phyloP scores from a whole-genome alignment of 192 early-diverging fungal species.

The Powellomyces hirtus region DNA sequence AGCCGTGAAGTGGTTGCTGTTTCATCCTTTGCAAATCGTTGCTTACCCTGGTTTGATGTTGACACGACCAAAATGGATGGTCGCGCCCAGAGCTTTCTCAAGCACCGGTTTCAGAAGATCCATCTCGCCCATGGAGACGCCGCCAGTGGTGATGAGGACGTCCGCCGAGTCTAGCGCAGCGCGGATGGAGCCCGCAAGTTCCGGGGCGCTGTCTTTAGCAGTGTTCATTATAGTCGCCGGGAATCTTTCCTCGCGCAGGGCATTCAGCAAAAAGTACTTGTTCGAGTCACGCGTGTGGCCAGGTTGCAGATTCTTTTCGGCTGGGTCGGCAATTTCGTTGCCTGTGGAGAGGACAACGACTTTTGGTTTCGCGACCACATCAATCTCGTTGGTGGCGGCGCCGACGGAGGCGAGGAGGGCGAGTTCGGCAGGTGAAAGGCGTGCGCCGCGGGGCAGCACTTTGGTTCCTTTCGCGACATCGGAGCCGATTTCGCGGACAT shows the following conservation, averaged over 20 bases:
- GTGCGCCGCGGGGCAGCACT: slow-evolving; percentile 56
- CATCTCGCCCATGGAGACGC: slow-evolving; percentile 97
- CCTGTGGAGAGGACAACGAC: slow-evolving; percentile 88
- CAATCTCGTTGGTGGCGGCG: slow-evolving; percentile 40
- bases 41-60: slow-evolving; percentile 84
- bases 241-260: slow-evolving; percentile 59
- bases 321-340: slow-evolving; percentile 73
- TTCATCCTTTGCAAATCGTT: not conserved
- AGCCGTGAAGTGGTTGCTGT: not conserved
- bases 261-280: slow-evolving; percentile 70
- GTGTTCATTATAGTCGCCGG: slow-evolving; percentile 74
- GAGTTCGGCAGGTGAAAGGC: slow-evolving; percentile 70
- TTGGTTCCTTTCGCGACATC: slow-evolving; percentile 66
- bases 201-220: slow-evolving; percentile 61
- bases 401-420: slow-evolving; percentile 82
- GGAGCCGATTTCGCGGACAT: slow-evolving; percentile 79
- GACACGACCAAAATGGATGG: slow-evolving; percentile 87
- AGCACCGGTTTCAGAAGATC: slow-evolving; percentile 88
- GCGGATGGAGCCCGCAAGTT: slow-evolving; percentile 45
- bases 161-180: slow-evolving; percentile 54
- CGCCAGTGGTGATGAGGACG: slow-evolving; percentile 88
- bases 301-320: slow-evolving; percentile 32
- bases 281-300: slow-evolving; percentile 87
- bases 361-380: slow-evolving; percentile 40
- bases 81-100: slow-evolving; percentile 72